Percentiles rank a stretch among this genome's conserved stretches.
Conservation (phyloP, 129 eudicot genomes). For the Tagetes erecta region DNA sequence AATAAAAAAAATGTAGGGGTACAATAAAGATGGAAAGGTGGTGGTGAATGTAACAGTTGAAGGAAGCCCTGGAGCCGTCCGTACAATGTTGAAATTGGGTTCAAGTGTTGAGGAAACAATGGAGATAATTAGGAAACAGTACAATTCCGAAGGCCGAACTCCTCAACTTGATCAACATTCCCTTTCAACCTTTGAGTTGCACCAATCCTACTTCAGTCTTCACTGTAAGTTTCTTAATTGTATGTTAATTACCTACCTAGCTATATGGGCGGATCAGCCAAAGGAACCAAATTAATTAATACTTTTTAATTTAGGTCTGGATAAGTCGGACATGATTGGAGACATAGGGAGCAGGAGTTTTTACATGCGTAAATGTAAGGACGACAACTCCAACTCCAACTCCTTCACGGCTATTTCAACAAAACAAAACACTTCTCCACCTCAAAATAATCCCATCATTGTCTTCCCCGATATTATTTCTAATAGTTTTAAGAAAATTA, state of each 20-base stretch:
- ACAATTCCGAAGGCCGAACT: slow-evolving; percentile 67
- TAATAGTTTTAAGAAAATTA: slow-evolving; percentile 40
- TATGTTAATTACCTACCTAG: too few relatives aligned
- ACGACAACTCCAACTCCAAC: neutral
- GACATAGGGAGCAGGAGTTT: slow-evolving; percentile 83
- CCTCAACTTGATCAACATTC: slow-evolving; percentile 53
- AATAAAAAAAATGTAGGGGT: slow-evolving; percentile 37
- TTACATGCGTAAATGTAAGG: slow-evolving; percentile 59
- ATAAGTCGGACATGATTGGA: slow-evolving; percentile 56
- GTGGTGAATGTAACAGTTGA: slow-evolving; percentile 84
- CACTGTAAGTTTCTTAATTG: slow-evolving; percentile 39
- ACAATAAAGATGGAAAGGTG: slow-evolving; percentile 63
- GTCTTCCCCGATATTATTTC: slow-evolving; percentile 37
- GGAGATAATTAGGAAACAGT: slow-evolving; percentile 50
- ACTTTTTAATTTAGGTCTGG: slow-evolving; percentile 47
- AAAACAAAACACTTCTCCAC: slow-evolving; percentile 1
- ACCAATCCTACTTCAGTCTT: slow-evolving; percentile 71
- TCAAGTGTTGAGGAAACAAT: slow-evolving; percentile 77
- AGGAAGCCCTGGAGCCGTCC: slow-evolving; percentile 82
- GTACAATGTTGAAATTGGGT: slow-evolving; percentile 75
- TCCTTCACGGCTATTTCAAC: neutral
- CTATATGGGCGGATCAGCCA: too few relatives aligned
- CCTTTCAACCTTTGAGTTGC: slow-evolving; percentile 55
- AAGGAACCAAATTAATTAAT: too few relatives aligned
- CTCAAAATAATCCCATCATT: slow-evolving; percentile 19